phyloP scores from a whole-genome alignment of 208 protist species.

The Leishmania braziliensis region DNA sequence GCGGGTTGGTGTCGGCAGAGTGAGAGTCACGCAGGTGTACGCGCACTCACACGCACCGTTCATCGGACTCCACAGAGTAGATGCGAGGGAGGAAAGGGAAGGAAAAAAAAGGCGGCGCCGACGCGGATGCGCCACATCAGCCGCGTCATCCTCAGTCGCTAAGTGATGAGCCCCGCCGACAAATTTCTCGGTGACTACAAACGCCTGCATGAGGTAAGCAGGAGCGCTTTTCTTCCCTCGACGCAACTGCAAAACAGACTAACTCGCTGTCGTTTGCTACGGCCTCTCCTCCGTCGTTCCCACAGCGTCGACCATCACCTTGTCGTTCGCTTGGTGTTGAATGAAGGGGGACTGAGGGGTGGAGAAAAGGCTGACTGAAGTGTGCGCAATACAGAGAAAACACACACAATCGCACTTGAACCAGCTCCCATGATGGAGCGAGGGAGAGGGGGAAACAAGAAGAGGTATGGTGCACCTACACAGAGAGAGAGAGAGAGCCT shows the following conservation, averaged over 20 bases:
- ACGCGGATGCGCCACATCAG: background rate
- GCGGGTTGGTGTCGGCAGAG: background rate
- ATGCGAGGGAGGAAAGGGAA: background rate
- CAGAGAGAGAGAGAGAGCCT: background rate
- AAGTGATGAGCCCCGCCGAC: background rate
- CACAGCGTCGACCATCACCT: background rate
- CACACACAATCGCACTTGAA: background rate
- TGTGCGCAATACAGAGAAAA: background rate
- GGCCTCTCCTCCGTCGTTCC: background rate
- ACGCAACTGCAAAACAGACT: too few relatives aligned
- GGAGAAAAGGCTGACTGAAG: background rate
- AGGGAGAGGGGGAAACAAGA: slow-evolving; percentile 11
- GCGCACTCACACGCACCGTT: background rate
- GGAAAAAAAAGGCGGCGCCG: background rate
- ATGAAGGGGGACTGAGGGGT: background rate
- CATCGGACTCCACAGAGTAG: background rate
- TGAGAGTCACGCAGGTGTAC: background rate
- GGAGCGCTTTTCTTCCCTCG: background rate
- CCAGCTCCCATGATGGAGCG: background rate
- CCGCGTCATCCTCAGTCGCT: background rate
- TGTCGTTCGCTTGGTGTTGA: background rate
- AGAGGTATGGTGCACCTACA: background rate
- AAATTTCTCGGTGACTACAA: background rate
- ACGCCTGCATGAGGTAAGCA: background rate
- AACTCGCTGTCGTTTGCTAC: background rate